These are phyloP conservation scores for Scopulariopsis brevicaulis DNA, from an alignment of 2,329 filamentous ascomycete species.

Conservation along the genomic window DNA sequence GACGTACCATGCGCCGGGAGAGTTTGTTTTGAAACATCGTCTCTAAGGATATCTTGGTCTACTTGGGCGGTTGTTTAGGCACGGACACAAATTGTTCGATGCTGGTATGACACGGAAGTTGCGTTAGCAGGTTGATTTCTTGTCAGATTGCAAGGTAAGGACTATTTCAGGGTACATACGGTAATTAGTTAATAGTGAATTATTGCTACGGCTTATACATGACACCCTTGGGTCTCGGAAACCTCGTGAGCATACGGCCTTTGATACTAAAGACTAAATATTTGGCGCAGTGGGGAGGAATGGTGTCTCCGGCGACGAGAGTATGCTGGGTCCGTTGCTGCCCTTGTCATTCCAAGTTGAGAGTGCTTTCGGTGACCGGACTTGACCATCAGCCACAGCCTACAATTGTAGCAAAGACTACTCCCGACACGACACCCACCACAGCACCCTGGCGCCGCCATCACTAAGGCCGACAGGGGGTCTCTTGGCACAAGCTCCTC, in stretches of 20 bases:
- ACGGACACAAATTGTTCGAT: background rate
- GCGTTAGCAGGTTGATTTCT: background rate
- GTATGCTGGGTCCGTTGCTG: background rate
- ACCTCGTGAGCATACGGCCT: background rate
- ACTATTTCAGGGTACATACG: too few relatives aligned
- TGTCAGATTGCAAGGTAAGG: too few relatives aligned
- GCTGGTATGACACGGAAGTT: background rate
- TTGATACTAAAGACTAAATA: background rate
- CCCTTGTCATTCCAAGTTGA: background rate
- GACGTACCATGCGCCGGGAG: constrained; percentile 45
- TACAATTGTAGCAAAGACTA: background rate
- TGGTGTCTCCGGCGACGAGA: background rate
- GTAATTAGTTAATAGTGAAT: background rate
- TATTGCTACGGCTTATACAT: background rate
- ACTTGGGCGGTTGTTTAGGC: background rate
- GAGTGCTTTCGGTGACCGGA: background rate
- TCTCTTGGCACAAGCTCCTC: too few relatives aligned
- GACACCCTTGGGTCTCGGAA: background rate
- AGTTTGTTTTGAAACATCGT: constrained; percentile 25
- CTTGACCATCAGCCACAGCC: background rate
- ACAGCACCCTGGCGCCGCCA: too few relatives aligned
- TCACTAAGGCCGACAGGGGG: too few relatives aligned
- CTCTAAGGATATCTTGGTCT: constrained; percentile 19
- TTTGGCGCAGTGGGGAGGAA: background rate
- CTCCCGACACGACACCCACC: too few relatives aligned